Evolutionary conservation across 1,284 basidiomycete species (phyloP).

Genomic region (Cerioporus squamosus): DNA sequence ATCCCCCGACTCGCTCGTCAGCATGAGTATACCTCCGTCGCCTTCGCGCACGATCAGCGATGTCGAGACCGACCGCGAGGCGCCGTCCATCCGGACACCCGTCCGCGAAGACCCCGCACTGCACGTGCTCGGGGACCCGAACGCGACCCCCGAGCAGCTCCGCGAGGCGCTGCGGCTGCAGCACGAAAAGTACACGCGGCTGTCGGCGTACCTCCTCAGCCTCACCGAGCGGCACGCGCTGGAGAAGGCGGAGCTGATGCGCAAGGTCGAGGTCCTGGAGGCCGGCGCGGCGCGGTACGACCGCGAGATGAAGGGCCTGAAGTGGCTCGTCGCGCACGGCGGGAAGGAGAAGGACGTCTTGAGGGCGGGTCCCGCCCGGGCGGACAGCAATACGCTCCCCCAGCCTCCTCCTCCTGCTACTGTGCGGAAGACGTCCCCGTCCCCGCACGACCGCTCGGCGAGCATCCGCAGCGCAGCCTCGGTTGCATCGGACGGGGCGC

Average conservation of each 20-base stretch:
- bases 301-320: slow-evolving; percentile 51
- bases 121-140: slow-evolving; percentile 16
- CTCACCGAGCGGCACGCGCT: slow-evolving; percentile 46
- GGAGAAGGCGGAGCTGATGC: slow-evolving; percentile 45
- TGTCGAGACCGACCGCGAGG: background rate
- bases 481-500: slow-evolving; percentile 12
- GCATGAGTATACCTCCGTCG: slow-evolving; percentile 9
- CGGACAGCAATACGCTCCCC: slow-evolving; percentile 18
- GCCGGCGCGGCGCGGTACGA: slow-evolving; percentile 45
- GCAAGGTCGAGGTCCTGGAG: slow-evolving; percentile 47
- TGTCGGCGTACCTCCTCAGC: slow-evolving; percentile 43
- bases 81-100: slow-evolving; percentile 9
- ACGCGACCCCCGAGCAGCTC: slow-evolving; percentile 32
- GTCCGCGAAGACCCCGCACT: slow-evolving; percentile 13
- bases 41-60: slow-evolving; percentile 11
- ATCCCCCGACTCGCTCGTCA: slow-evolving; percentile 2
- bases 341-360: background rate
- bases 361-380: slow-evolving; percentile 9
- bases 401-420: background rate
- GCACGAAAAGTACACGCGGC: slow-evolving; percentile 38
- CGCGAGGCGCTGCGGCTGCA: slow-evolving; percentile 38
- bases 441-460: slow-evolving; percentile 10
- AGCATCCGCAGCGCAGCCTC: slow-evolving; percentile 15
- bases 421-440: background rate
- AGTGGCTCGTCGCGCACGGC: slow-evolving; percentile 50